Conservation (phyloP, 495 filamentous ascomycete species). For the Hypomontagnella monticulosa region DNA sequence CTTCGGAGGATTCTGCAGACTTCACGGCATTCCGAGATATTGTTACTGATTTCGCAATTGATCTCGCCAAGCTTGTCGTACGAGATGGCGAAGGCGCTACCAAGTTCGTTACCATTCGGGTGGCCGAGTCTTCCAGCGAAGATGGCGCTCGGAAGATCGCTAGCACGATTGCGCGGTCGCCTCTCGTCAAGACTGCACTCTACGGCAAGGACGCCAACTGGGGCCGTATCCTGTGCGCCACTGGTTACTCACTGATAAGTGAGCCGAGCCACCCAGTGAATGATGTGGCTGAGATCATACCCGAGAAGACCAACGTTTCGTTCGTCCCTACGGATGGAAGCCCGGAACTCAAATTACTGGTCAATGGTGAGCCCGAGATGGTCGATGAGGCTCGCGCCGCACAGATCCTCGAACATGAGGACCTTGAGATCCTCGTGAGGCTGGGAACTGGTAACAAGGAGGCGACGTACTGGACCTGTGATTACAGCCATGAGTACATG, state of each 20-base stretch:
- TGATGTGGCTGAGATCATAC: slow-evolving; percentile 71
- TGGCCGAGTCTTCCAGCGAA: slow-evolving; percentile 75
- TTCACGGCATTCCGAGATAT: slow-evolving; percentile 71
- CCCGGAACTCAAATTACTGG: slow-evolving; percentile 80
- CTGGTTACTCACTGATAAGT: slow-evolving; percentile 85
- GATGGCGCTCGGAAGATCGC: slow-evolving; percentile 76
- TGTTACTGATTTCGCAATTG: slow-evolving; percentile 79
- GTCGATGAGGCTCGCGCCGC: slow-evolving; percentile 91
- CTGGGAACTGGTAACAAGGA: slow-evolving; percentile 77
- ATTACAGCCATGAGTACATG: slow-evolving; percentile 97
- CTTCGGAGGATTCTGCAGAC: slow-evolving; percentile 65
- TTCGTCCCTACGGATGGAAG: slow-evolving; percentile 90
- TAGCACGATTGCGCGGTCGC: slow-evolving; percentile 88
- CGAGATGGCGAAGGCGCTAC: slow-evolving; percentile 97
- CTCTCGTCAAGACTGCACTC: slow-evolving; percentile 95
- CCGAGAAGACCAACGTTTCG: slow-evolving; percentile 87
- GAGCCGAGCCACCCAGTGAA: slow-evolving; percentile 62
- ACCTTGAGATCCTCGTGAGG: slow-evolving; percentile 81
- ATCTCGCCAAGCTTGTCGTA: slow-evolving; percentile 91
- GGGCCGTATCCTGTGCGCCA: slow-evolving; percentile 94
- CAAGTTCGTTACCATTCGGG: slow-evolving; percentile 95
- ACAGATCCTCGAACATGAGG: slow-evolving; percentile 86
- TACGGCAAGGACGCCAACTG: slow-evolving; percentile 99
- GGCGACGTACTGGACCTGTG: slow-evolving; percentile 92
- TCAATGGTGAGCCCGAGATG: slow-evolving; percentile 88